Percentiles rank a stretch among this genome's conserved stretches.
These are phyloP conservation scores for Plantago lanceolata DNA, from an alignment of 305 asterid species.

Conservation along the genomic window DNA sequence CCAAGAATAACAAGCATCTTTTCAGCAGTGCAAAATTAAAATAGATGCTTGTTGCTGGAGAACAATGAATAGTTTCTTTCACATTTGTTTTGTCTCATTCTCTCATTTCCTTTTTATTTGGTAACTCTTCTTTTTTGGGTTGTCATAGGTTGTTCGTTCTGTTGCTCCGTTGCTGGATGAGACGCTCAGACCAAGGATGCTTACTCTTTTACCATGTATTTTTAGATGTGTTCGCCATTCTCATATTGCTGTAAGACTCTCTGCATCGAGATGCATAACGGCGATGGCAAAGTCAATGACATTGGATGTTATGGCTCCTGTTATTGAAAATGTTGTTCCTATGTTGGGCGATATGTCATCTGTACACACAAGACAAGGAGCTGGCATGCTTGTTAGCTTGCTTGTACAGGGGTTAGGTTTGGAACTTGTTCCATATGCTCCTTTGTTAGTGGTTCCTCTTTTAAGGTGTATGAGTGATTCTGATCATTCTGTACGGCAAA, in stretches of 20 bases:
- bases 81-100: not conserved
- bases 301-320: constrained; percentile 76
- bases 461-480: constrained; percentile 94
- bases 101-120: not conserved
- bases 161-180: constrained; percentile 71
- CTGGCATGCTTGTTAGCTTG: constrained; percentile 98
- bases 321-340: constrained; percentile 83
- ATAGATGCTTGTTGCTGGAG: not conserved
- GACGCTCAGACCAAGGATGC: constrained; percentile 65
- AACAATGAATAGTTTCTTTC: too few relatives aligned
- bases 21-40: not conserved
- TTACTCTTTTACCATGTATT: constrained; percentile 83
- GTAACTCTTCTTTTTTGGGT: constrained; percentile 6
- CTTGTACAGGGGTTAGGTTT: constrained; percentile 94
- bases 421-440: constrained; percentile 94
- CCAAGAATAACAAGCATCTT: not conserved
- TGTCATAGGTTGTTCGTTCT: constrained; percentile 84
- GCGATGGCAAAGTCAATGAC: constrained; percentile 95
- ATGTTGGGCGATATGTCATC: constrained; percentile 87
- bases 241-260: constrained; percentile 83
- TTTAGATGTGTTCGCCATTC: constrained; percentile 90
- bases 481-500: constrained; percentile 92
- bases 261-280: constrained; percentile 89
- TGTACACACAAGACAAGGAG: constrained; percentile 96
- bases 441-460: constrained; percentile 92